Evolutionary conservation across 1,139 yeast species (phyloP), one percentile per base, ranked within the genome.

Genomic region (Taiozyma onychis): DNA sequence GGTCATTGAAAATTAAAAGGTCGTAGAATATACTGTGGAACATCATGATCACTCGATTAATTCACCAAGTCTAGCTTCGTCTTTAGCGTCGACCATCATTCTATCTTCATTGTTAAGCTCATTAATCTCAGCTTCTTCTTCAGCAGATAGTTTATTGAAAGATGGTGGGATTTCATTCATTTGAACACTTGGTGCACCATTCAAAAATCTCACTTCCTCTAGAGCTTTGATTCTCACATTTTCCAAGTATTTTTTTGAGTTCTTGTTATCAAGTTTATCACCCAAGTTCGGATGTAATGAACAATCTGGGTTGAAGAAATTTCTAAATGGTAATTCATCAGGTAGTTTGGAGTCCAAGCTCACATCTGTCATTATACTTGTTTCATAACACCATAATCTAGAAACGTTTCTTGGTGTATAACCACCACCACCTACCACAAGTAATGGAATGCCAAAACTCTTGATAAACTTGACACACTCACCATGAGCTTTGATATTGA

Each of bases 381-480:
- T 95, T 67, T 93, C 99, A 65, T 87, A 90, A 45, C 97, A 82
- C 99, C 99, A 93, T 41, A 93, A 75, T 54, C 99, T 74, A 11
- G 96, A 86, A 9, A 93, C 99, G 64, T 93, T 93, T 60, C 97
- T 79, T 49, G 97, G 96, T 0, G 99, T 93, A 67, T 93, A 93
- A 3, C 99, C 99, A 49, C 99, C 99, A 37, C 99, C 99, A 28
- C 99, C 99, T 14, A 93, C 71, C 13, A 93, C 97, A 67, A 93
- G 73, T 80, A 89, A 75, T 7, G 98, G 98, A 3, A 93, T 73
- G 6, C 91, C 90, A 67, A 91, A 91, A 24, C 91, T 79, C 64
- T 86, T 87, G 50, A 91, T 84, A 67, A 82, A 91, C 57, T 83
- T 81, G 35, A 91, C 95, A 72, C 99, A 93, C 65, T 90, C 96